Evolutionary conservation across 2,329 filamentous ascomycete species (phyloP).

Genomic region (Septoria linicola): DNA sequence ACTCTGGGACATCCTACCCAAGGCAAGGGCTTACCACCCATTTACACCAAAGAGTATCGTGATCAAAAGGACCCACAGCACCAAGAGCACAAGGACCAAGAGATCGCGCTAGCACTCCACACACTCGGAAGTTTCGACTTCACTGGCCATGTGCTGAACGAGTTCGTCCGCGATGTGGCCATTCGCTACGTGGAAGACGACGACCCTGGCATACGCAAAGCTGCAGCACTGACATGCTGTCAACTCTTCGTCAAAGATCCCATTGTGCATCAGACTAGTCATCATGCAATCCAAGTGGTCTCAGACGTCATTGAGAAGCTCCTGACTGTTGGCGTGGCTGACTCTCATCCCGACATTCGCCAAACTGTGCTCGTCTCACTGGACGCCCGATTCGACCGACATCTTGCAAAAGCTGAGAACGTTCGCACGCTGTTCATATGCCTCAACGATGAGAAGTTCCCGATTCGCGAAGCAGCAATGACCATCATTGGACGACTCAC

Average conservation of each 20-base stretch:
- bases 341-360: slow-evolving; percentile 82
- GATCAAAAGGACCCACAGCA: slow-evolving; percentile 81
- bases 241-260: slow-evolving; percentile 96
- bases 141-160: slow-evolving; percentile 84
- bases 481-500: slow-evolving; percentile 93
- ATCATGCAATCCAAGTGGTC: slow-evolving; percentile 94
- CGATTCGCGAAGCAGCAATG: slow-evolving; percentile 90
- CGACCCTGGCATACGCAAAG: slow-evolving; percentile 87
- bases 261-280: slow-evolving; percentile 96
- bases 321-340: slow-evolving; percentile 89
- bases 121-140: slow-evolving; percentile 99
- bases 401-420: slow-evolving; percentile 96
- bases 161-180: slow-evolving; percentile 96
- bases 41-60: slow-evolving; percentile 65
- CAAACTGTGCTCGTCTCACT: slow-evolving; percentile 84
- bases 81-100: slow-evolving; percentile 75
- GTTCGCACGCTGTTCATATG: slow-evolving; percentile 94
- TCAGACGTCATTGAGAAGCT: slow-evolving; percentile 97
- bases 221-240: slow-evolving; percentile 93
- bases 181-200: slow-evolving; percentile 98
- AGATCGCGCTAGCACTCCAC: slow-evolving; percentile 89
- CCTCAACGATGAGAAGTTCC: slow-evolving; percentile 90
- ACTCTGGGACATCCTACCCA: slow-evolving; percentile 89
- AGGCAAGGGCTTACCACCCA: slow-evolving; percentile 74
- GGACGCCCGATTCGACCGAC: slow-evolving; percentile 90